Conservation (phyloP, 108 stramenopile genomes). For the Pseudonitzschia multiseries region DNA sequence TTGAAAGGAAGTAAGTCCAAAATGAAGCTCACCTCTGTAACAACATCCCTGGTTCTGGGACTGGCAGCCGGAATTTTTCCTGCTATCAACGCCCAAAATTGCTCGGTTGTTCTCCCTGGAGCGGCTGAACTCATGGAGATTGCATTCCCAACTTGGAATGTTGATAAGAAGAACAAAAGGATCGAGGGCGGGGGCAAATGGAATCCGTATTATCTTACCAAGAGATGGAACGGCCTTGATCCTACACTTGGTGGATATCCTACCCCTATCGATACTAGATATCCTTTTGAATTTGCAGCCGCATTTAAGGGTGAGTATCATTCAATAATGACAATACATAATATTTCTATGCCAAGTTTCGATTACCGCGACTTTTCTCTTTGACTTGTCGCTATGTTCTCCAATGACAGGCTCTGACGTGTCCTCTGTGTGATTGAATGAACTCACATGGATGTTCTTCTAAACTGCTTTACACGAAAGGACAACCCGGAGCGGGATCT, state of each 20-base stretch:
- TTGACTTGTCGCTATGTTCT: too few relatives aligned
- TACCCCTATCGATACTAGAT: constrained; percentile 15
- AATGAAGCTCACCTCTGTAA: background rate
- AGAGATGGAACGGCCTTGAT: constrained; percentile 15
- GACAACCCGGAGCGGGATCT: constrained; percentile 12
- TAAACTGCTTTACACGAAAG: background rate
- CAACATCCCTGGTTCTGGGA: background rate
- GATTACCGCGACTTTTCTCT: too few relatives aligned
- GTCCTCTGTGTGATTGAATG: too few relatives aligned
- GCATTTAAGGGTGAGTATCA: background rate
- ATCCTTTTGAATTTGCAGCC: constrained; percentile 8
- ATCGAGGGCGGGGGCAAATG: constrained; percentile 4
- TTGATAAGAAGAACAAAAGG: background rate
- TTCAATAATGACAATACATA: too few relatives aligned
- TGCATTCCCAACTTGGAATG: constrained; percentile 14
- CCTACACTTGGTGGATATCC: constrained; percentile 6
- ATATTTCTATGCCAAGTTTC: too few relatives aligned
- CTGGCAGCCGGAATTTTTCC: background rate
- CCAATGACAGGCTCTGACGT: too few relatives aligned
- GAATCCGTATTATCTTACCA: constrained; percentile 11
- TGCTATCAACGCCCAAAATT: background rate
- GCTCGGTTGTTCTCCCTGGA: constrained; percentile 4
- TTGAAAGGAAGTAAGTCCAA: too few relatives aligned
- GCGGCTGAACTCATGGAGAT: background rate
- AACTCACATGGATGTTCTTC: background rate